These are phyloP conservation scores for Apiospora hydei DNA, from an alignment of 2,329 filamentous ascomycete species.

Conservation along the genomic window DNA sequence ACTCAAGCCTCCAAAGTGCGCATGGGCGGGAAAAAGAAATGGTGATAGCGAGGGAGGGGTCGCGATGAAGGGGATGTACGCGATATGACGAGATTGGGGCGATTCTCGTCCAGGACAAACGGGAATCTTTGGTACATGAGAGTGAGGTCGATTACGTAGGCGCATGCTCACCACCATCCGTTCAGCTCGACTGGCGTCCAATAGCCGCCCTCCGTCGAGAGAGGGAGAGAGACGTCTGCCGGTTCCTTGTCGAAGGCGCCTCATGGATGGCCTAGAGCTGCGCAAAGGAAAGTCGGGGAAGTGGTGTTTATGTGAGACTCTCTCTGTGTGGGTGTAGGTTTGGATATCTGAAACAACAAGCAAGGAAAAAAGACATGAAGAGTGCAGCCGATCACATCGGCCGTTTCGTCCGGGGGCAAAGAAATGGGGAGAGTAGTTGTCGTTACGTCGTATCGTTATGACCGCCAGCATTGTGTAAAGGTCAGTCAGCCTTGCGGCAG, in stretches of 20 bases:
- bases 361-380: slow-evolving; percentile 28
- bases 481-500: slow-evolving; percentile 65
- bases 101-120: slow-evolving; percentile 27
- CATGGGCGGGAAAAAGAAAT: slow-evolving; percentile 13
- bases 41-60: slow-evolving; percentile 8
- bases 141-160: slow-evolving; percentile 21
- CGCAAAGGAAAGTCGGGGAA: slow-evolving; percentile 34
- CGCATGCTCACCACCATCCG: slow-evolving; percentile 8
- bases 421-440: slow-evolving; percentile 40
- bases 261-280: slow-evolving; percentile 25
- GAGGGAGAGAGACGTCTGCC: neutral
- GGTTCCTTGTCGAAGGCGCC: neutral
- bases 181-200: neutral
- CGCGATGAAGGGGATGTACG: neutral
- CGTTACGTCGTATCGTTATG: slow-evolving; percentile 54
- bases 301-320: slow-evolving; percentile 25
- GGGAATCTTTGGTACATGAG: slow-evolving; percentile 25
- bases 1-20: slow-evolving; percentile 3
- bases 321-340: slow-evolving; percentile 1
- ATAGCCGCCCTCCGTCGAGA: neutral
- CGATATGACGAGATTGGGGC: slow-evolving; percentile 29
- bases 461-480: slow-evolving; percentile 52
- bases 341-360: slow-evolving; percentile 37
- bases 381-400: slow-evolving; percentile 34
- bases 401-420: slow-evolving; percentile 31